These are phyloP conservation scores for Nidula microcarpa DNA, from an alignment of 768 basidiomycete genomes.

Conservation along the genomic window DNA sequence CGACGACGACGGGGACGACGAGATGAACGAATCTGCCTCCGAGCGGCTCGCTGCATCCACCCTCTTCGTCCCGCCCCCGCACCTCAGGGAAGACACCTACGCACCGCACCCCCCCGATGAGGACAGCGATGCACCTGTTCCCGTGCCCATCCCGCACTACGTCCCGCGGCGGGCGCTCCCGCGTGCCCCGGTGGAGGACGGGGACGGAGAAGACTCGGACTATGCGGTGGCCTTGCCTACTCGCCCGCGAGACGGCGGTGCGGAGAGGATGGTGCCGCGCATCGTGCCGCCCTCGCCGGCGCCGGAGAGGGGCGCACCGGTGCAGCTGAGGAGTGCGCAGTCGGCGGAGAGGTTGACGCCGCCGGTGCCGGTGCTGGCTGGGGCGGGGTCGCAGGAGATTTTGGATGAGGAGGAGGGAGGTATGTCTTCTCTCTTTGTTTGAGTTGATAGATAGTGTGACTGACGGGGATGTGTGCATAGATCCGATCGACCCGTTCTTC, in stretches of 20 bases:
- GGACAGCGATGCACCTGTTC: background rate
- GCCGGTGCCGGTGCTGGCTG: conserved; percentile 2
- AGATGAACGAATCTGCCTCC: conserved; percentile 3
- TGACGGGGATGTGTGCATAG: conserved; percentile 24
- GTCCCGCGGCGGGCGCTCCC: conserved; percentile 5
- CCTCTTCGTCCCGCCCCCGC: conserved; percentile 23
- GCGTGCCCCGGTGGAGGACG: background rate
- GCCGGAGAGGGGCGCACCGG: background rate
- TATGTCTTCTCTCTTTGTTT: conserved; percentile 21
- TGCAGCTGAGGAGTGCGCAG: conserved; percentile 1
- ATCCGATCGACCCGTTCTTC: conserved; percentile 68
- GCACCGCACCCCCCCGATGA: background rate
- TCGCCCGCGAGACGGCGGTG: background rate
- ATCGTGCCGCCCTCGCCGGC: background rate
- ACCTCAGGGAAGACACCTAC: background rate
- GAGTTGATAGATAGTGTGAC: background rate
- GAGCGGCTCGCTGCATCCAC: conserved; percentile 11
- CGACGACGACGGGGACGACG: conserved; percentile 2
- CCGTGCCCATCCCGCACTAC: conserved; percentile 7
- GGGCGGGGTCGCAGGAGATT: conserved; percentile 29
- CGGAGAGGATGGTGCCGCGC: background rate
- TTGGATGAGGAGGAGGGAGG: conserved; percentile 65
- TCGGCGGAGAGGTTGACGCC: conserved; percentile 1
- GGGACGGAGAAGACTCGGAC: conserved; percentile 2
- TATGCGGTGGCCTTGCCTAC: conserved; percentile 3